Evolutionary conservation across 306 rosid genomes (phyloP), one percentile per base, ranked within the genome.

Genomic region (Gleditsia sinensis): DNA sequence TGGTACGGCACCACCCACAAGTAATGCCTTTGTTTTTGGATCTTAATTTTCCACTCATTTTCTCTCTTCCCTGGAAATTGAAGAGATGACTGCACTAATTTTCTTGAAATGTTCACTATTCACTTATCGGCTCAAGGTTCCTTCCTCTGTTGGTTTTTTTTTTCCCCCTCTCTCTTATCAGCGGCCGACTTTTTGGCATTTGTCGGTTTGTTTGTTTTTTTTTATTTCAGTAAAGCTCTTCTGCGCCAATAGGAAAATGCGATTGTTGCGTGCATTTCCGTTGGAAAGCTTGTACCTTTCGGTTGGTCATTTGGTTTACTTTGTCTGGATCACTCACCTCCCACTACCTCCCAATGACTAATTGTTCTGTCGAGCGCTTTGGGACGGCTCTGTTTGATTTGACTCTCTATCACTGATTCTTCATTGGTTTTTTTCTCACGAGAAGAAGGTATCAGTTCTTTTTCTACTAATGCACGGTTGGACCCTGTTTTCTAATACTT

Each of bases 251-350:
- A 9, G 17, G 30, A 36, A 61, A 51, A 57, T 80, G 83, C 54
- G 82, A 82, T 33, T 13, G 40, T 66, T 83, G 83, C 80, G 86
- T 80, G 88, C 86, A 19, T 78, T 30, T 84, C 53, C 49, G 85
- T 76, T 89, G 89, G 86, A 80, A 89, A 88, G 87, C 80, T 83
- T 83, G 79, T 65, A 75, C 81, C 87, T 86, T 83, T 84, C 65
- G 51, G 88, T 78, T 85, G 75, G 46, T 23, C 73, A 71, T 74
- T 79, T 62, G 30, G 79, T 36, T 67, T 46, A 62, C 75, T 72
- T 72, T 42, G 74, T 25, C 17, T n/a, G 63, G 6, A 2, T 58
- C 53, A 40, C 58, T 57, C 56, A 81, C 45, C 80, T 66, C 56
- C 27, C 40, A 24, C 27, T 36, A 24, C 10, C 50, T 11, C 2